These are phyloP conservation scores for Xylariaceae sp. DNA, from an alignment of 2,329 filamentous ascomycete genomes.

Conservation along the genomic window DNA sequence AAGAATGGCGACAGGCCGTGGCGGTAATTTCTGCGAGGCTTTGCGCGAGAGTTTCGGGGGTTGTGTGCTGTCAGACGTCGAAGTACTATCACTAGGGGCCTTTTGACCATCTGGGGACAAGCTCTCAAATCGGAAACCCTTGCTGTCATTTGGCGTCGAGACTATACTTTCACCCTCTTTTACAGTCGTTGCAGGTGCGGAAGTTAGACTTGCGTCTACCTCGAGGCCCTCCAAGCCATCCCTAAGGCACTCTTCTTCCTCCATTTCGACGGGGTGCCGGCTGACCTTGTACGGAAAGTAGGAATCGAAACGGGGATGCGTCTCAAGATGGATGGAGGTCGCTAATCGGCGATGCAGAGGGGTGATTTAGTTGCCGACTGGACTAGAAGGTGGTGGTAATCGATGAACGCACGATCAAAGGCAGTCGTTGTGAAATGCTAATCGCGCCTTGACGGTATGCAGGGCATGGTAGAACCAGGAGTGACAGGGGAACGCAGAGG, in stretches of 20 bases:
- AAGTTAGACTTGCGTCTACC: conserved; percentile 37
- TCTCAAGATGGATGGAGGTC: conserved; percentile 3
- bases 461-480: conserved; percentile 8
- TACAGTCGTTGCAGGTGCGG: conserved; percentile 28
- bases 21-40: conserved; percentile 63
- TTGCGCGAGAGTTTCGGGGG: conserved; percentile 70
- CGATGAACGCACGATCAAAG: conserved; percentile 9
- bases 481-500: neutral
- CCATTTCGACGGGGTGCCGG: conserved; percentile 26
- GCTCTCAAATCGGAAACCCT: conserved; percentile 40
- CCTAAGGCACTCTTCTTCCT: conserved; percentile 32
- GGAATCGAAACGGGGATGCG: conserved; percentile 6
- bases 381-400: conserved; percentile 11
- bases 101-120: conserved; percentile 45
- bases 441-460: conserved; percentile 5
- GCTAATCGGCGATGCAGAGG: conserved; percentile 8
- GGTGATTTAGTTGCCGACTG: conserved; percentile 5
- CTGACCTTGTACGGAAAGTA: neutral
- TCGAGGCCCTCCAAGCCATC: conserved; percentile 42
- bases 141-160: conserved; percentile 40
- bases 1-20: conserved; percentile 64
- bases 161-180: conserved; percentile 38
- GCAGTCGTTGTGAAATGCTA: conserved; percentile 9
- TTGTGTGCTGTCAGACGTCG: conserved; percentile 49
- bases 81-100: conserved; percentile 45